phyloP scores from a whole-genome alignment of 495 filamentous ascomycete genomes.

The Choiromyces venosus region DNA sequence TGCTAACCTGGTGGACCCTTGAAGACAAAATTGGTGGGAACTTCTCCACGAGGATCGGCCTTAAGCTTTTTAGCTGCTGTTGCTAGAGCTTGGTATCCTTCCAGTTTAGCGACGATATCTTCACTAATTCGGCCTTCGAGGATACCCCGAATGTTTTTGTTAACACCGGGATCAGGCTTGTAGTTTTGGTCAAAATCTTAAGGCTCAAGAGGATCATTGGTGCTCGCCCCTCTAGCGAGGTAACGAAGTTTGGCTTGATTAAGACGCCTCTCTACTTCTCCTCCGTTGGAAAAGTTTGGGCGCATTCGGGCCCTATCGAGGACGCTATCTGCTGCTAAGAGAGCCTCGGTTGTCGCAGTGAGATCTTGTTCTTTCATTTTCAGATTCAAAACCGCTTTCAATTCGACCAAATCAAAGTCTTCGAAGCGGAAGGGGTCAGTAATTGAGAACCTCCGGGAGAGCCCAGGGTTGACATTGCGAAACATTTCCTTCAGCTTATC shows the following conservation, averaged over 20 bases:
- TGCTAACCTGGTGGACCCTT: conserved; percentile 56
- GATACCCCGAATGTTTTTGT: conserved; percentile 44
- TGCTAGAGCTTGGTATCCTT: conserved; percentile 56
- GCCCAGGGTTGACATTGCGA: conserved; percentile 70
- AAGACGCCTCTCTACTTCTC: conserved; percentile 62
- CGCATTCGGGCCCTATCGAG: conserved; percentile 52
- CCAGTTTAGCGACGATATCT: conserved; percentile 53
- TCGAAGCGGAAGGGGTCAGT: conserved; percentile 55
- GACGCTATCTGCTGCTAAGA: conserved; percentile 49
- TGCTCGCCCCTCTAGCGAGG: conserved; percentile 49
- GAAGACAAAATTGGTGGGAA: conserved; percentile 62
- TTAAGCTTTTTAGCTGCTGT: conserved; percentile 48
- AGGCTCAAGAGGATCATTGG: conserved; percentile 49
- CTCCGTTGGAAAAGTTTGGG: conserved; percentile 58
- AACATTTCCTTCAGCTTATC: conserved; percentile 75
- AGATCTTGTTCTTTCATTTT: conserved; percentile 52
- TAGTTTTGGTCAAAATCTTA: conserved; percentile 65
- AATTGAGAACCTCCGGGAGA: conserved; percentile 63
- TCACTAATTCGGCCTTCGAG: conserved; percentile 45
- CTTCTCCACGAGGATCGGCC: conserved; percentile 54
- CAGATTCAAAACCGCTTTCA: conserved; percentile 42
- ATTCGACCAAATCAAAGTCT: conserved; percentile 42
- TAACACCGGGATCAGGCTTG: conserved; percentile 51
- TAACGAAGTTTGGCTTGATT: conserved; percentile 55
- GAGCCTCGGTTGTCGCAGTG: conserved; percentile 45